Evolutionary conservation across 1,139 yeast species (phyloP), one percentile per base, ranked within the genome.

Genomic region (Hyphopichia khmerensis): DNA sequence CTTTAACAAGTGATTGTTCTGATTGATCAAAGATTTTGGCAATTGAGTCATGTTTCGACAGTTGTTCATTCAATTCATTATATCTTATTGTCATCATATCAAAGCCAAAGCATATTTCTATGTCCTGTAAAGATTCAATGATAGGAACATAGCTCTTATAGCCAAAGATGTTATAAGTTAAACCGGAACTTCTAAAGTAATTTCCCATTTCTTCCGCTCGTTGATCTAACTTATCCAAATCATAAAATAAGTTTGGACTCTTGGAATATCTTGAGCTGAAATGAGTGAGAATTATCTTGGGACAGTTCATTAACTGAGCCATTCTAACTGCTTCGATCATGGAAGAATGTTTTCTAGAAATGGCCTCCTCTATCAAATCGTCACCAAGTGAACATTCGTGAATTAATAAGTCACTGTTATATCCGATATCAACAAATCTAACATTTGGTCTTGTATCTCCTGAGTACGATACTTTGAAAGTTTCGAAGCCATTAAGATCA

Each of bases 341-440:
- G 0, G 99, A 93, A n/a, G 96, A 82, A 58, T 93, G 99, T 47
- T 82, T 79, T 60, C 93, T 93, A 33, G 80, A 76, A 24, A 79
- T 66, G 0, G 99, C 99, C 59, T 91, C 97, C 45, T 79, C 84
- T n/a, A 76, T 69, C 42, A 89, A 72, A 33, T 79, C 88, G 56
- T 88, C 87, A 45, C 88, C 97, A 48, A 91, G 77, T 0, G 99
- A 88, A 0, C 97, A 91, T 60, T 93, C 99, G 59, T 93, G 99
- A 39, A 93, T 83, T 46, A 93, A 70, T 41, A 95, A 63, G 56
- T 90, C 95, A 36, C 90, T 80, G n/a, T 70, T 64, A 26, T 60
- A 48, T 0, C 96, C 98, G 40, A 87, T 77, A 5, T 69, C 73
- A 48, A 85, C 87, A 50, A 73, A 73, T 39, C 60, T 65, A 4